These are phyloP conservation scores for Penicillium sp. DNA, from an alignment of 2,329 filamentous ascomycete genomes.

Conservation along the genomic window DNA sequence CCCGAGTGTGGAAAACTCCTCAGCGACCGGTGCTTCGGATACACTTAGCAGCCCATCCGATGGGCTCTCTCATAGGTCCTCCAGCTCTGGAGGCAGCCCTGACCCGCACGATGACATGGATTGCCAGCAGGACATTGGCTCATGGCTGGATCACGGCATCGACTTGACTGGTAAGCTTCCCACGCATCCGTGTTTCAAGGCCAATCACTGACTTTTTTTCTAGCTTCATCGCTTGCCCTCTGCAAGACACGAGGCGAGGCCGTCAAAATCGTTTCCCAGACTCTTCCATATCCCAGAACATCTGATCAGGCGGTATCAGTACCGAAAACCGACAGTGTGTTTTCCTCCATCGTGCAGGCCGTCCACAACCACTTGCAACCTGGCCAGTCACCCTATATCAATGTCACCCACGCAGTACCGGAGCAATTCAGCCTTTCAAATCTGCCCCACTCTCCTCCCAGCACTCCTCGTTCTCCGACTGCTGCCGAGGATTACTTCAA, in stretches of 20 bases:
- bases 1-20: constrained; percentile 28
- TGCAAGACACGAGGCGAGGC: constrained; percentile 41
- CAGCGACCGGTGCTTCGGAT: constrained; percentile 29
- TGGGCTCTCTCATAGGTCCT: constrained; percentile 31
- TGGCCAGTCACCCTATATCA: constrained; percentile 58
- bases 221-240: constrained; percentile 41
- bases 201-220: constrained; percentile 5
- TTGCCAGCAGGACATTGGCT: constrained; percentile 30
- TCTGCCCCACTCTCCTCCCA: constrained; percentile 62
- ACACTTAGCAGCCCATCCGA: constrained; percentile 32
- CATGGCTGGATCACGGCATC: constrained; percentile 40
- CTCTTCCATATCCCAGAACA: constrained; percentile 54
- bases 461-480: constrained; percentile 51
- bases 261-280: constrained; percentile 60
- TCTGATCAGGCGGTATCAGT: constrained; percentile 31
- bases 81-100: constrained; percentile 32
- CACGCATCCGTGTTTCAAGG: neutral
- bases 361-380: constrained; percentile 54
- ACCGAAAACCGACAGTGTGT: constrained; percentile 43
- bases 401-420: constrained; percentile 63
- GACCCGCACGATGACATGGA: constrained; percentile 33
- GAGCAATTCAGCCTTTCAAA: constrained; percentile 61
- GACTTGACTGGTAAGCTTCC: constrained; percentile 35
- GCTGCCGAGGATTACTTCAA: constrained; percentile 62
- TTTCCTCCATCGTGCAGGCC: constrained; percentile 53